A percentile compares a stretch with the other conserved stretches of the same genome.
phyloP scores from a whole-genome alignment of 805 yeast species.

The Clavispora fructus region DNA sequence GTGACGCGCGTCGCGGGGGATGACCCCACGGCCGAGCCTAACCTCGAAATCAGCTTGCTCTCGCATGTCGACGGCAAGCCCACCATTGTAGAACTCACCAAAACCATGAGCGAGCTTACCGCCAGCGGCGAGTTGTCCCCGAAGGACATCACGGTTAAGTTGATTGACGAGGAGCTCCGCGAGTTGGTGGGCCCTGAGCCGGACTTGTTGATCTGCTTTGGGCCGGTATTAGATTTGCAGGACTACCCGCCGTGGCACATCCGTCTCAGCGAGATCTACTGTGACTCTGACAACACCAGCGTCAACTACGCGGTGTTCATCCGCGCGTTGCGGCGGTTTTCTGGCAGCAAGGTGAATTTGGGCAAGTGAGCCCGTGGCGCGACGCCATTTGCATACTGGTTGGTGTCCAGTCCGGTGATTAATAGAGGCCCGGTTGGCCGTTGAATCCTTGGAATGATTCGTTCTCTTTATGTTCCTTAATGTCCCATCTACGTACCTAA shows the following conservation, averaged over 20 bases:
- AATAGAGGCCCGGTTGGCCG: background rate
- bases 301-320: slow-evolving; percentile 81
- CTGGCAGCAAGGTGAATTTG: slow-evolving; percentile 80
- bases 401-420: background rate
- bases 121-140: slow-evolving; percentile 53
- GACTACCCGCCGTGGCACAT: slow-evolving; percentile 99
- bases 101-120: slow-evolving; percentile 76
- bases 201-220: slow-evolving; percentile 77
- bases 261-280: slow-evolving; percentile 81
- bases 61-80: slow-evolving; percentile 83
- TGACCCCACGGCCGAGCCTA: slow-evolving; percentile 24
- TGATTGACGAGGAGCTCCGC: slow-evolving; percentile 67
- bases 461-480: background rate
- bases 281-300: slow-evolving; percentile 80
- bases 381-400: background rate
- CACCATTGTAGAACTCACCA: slow-evolving; percentile 82
- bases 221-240: slow-evolving; percentile 82
- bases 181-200: slow-evolving; percentile 90
- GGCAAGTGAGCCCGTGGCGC: slow-evolving; percentile 52
- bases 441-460: background rate
- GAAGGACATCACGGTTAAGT: slow-evolving; percentile 65
- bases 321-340: slow-evolving; percentile 67
- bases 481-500: background rate
- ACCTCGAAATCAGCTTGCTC: slow-evolving; percentile 61
- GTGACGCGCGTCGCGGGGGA: slow-evolving; percentile 27